Base-by-base conservation (phyloP, 2,329 filamentous ascomycete species). In the Trichoderma sp. region DNA sequence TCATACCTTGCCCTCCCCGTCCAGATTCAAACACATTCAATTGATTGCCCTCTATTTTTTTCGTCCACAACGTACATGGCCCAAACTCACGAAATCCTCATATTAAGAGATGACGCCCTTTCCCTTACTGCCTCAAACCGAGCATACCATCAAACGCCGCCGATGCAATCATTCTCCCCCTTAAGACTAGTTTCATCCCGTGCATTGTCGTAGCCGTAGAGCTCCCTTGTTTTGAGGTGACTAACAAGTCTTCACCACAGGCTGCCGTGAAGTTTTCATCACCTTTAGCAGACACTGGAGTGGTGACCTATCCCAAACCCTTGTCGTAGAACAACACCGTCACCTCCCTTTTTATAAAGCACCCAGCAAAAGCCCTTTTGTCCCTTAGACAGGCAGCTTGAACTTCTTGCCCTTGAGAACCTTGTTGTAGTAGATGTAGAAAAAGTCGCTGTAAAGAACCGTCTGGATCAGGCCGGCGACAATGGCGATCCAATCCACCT, bases 401-500 rank as follows among this genome's bases (percentile, higher is more conserved):
- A 96, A 96, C 87, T 94, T 95, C 89, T 94, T 94, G 80, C 94
- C 94, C 88, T 95, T 94, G 86, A 95, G 87, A 65, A 96, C 93
- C 92, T 98, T 98, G 76, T 93, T 98, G 87, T 98, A 99, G 88
- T 99, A 99, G 82, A 99, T 96, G 89, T 95, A 99, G 90, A 99
- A 99, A 88, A 99, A 99, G 87, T 99, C 97, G 78, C 95, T 97
- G 88, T 99, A 99, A 75, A 99, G 88, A 66, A 99, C 86, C 0
- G 97, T 99, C 88, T 99, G 97, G 78, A 98, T 87, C 74, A 98
- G 89, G 14, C 97, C 97, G 4, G 97, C 97, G 77, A 97, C 83
- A 69, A 98, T 93, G 24, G 95, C 93, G 79, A 98, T 97, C 78
- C 92, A 94, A 83, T 98, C 95, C 80, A 93, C 84, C 84, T 89